Base-by-base conservation (phyloP, 306 rosid species). In the Senna tora region DNA sequence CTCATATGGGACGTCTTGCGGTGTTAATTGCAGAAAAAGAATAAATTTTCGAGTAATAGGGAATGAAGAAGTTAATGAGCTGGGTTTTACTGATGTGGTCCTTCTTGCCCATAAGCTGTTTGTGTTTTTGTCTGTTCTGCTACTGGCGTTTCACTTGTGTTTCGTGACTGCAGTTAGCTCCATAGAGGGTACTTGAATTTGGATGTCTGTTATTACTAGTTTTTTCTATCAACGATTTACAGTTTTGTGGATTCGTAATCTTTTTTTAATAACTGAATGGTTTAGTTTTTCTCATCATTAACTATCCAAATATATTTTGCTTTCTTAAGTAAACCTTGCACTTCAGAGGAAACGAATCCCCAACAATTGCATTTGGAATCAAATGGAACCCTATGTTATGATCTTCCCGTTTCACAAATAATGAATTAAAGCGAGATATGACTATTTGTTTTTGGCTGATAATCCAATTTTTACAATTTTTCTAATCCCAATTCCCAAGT, bases 41-140 rank as follows among this genome's bases (percentile, higher is more conserved):
- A 11, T 11, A 11, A 34, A 16, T 33, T 0, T 69, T 50, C 10
- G 50, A 32, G 10, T 53, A 5, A 3, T 5, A 20, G 5, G 50
- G 34, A 6, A 2, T 34, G 38, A 10, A 12, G 21, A 36, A 13
- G 14, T 38, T 9, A 13, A 0, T 6, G 17, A 6, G 14, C 12
- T 4, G 38, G 50, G 34, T 53, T 53, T 12, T 38, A 19, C 22
- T 13, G 12, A 16, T 5, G 57, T 11, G 13, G 7, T 34, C 25
- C 28, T 33, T n/a, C 65, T 69, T 67, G 83, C 70, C 57, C 73
- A 39, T 36, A 51, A 76, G 54, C 65, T 74, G 87, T 79, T 69
- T 59, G 82, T 14, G 42, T 33, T 30, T 51, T 51, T 65, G 77
- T 68, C 36, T 33, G 19, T 68, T 68, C 20, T 47, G 10, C 25